Evolutionary conservation across 306 rosid species (phyloP).

Genomic region (Vachellia collinsii): DNA sequence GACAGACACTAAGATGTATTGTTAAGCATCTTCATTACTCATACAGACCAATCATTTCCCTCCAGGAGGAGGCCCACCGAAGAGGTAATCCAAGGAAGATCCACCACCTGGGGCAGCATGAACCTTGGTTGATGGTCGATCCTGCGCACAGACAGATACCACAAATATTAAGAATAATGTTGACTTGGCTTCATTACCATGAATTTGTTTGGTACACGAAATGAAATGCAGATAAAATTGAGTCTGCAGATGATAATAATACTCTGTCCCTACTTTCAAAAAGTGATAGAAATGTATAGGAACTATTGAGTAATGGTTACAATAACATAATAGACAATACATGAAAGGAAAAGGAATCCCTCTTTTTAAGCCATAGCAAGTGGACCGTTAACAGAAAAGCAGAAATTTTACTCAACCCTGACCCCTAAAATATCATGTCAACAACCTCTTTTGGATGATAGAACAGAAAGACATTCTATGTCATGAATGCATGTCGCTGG

Average conservation of each 20-base stretch:
- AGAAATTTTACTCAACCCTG: background rate
- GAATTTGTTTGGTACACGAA: too few relatives aligned
- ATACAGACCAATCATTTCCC: constrained; percentile 56
- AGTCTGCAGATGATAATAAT: too few relatives aligned
- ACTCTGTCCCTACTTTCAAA: too few relatives aligned
- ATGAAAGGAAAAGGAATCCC: background rate
- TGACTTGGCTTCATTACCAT: background rate
- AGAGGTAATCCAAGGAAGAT: constrained; percentile 90
- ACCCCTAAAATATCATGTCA: background rate
- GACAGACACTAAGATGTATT: constrained; percentile 17
- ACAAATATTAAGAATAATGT: background rate
- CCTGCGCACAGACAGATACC: constrained; percentile 56
- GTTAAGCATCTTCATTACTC: constrained; percentile 1
- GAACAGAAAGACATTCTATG: too few relatives aligned
- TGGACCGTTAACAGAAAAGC: background rate
- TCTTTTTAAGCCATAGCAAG: background rate
- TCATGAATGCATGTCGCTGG: background rate
- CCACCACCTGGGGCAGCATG: constrained; percentile 98
- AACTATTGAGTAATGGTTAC: background rate
- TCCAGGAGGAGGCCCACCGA: constrained; percentile 64
- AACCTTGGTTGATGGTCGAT: constrained; percentile 97
- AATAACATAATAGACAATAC: too few relatives aligned
- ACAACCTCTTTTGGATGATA: too few relatives aligned
- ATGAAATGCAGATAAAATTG: too few relatives aligned
- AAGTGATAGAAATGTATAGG: too few relatives aligned